A percentile compares a stretch with the other conserved stretches of the same genome.
These are phyloP conservation scores for Paecilomyces fulvus DNA, from an alignment of 2,329 filamentous ascomycete genomes.

Conservation along the genomic window DNA sequence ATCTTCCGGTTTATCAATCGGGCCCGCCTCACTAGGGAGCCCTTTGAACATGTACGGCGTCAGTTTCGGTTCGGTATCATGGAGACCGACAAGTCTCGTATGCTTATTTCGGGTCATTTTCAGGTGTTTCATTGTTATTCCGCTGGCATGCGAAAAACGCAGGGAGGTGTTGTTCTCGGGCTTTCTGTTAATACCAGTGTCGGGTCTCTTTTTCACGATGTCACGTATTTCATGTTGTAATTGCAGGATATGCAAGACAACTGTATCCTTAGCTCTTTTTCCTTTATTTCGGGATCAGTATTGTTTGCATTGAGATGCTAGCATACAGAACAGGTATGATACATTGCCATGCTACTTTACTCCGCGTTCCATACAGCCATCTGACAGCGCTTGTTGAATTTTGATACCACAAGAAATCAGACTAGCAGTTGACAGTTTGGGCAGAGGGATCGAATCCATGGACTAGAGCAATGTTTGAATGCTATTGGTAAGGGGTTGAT, in stretches of 20 bases:
- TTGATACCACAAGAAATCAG: no score
- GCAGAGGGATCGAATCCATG: no score
- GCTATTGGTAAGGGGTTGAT: no score
- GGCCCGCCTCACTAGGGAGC: background rate
- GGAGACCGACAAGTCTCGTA: background rate
- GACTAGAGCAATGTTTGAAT: no score
- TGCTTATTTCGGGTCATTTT: background rate
- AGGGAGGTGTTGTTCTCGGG: background rate
- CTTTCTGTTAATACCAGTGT: background rate
- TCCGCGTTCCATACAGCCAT: background rate
- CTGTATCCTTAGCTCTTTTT: background rate
- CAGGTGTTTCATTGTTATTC: background rate
- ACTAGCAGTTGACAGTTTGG: no score
- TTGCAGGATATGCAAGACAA: background rate
- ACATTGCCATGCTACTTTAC: no score
- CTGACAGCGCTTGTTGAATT: no score
- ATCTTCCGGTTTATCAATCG: background rate
- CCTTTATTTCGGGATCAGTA: background rate
- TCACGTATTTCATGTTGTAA: background rate
- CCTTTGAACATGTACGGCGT: background rate
- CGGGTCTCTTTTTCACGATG: background rate
- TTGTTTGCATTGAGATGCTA: background rate
- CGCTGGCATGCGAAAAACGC: background rate
- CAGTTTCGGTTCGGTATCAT: background rate
- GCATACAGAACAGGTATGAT: background rate